Percentiles rank a stretch among this genome's conserved stretches.
Conservation (phyloP, 768 basidiomycete species). For the Tulasnella sp. region DNA sequence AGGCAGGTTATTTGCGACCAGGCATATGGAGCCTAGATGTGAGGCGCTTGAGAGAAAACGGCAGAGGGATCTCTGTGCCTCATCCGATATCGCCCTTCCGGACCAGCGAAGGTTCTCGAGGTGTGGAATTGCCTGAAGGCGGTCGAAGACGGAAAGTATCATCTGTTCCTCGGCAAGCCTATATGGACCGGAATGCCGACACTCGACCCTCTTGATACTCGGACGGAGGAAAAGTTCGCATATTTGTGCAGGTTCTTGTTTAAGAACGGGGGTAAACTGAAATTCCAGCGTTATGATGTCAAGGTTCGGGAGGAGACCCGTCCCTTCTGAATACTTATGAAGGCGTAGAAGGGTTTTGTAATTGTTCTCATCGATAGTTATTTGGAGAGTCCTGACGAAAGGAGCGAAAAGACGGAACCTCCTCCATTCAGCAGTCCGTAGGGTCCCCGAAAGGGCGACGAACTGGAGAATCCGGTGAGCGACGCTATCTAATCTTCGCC, state of each 20-base stretch:
- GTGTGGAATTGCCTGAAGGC: not conserved
- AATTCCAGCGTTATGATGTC: not conserved
- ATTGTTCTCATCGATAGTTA: not conserved
- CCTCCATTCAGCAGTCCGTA: not conserved
- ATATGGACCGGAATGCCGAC: not conserved
- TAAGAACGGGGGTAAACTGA: not conserved
- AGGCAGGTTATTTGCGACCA: not conserved
- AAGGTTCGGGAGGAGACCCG: not conserved
- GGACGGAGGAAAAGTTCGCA: not conserved
- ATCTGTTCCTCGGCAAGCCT: not conserved
- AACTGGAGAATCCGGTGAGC: not conserved
- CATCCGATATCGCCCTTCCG: not conserved
- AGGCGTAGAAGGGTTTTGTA: not conserved
- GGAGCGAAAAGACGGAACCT: not conserved
- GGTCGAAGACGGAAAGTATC: not conserved
- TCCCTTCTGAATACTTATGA: not conserved
- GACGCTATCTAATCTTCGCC: not conserved
- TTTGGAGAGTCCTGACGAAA: not conserved
- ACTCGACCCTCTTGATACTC: not conserved
- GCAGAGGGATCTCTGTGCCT: not conserved
- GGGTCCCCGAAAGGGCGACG: not conserved
- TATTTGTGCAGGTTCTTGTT: not conserved
- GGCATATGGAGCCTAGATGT: not conserved
- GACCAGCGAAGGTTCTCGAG: not conserved
- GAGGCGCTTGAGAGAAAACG: not conserved